These are phyloP conservation scores for Stemphylium vesicarium DNA, from an alignment of 2,329 filamentous ascomycete genomes.

Conservation along the genomic window DNA sequence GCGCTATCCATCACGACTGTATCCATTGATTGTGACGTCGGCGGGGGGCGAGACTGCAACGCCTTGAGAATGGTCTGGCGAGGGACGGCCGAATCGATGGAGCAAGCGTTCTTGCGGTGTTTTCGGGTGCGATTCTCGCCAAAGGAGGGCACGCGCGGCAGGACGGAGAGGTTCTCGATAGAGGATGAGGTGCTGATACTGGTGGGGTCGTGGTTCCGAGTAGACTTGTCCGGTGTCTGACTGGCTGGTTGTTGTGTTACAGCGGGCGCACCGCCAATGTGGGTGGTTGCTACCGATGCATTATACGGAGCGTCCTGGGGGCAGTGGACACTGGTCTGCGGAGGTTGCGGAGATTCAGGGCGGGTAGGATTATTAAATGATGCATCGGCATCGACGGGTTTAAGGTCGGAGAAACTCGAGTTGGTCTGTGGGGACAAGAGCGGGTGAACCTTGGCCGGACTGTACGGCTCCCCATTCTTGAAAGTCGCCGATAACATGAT, in stretches of 20 bases:
- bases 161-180: conserved; percentile 44
- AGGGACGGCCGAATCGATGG: conserved; percentile 69
- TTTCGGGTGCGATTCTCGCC: conserved; percentile 45
- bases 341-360: conserved; percentile 36
- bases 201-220: conserved; percentile 26
- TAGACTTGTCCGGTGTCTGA: conserved; percentile 36
- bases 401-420: conserved; percentile 41
- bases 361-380: conserved; percentile 35
- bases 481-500: conserved; percentile 32
- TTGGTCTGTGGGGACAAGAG: conserved; percentile 42
- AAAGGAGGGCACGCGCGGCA: conserved; percentile 45
- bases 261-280: conserved; percentile 37
- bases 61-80: conserved; percentile 85
- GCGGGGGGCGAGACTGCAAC: conserved; percentile 67
- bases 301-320: conserved; percentile 30
- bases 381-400: conserved; percentile 37
- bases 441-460: conserved; percentile 44
- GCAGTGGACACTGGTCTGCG: conserved; percentile 33
- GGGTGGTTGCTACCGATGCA: conserved; percentile 39
- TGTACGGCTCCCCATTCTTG: conserved; percentile 42
- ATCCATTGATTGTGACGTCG: conserved; percentile 65
- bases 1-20: conserved; percentile 62
- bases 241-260: conserved; percentile 22
- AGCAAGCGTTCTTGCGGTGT: conserved; percentile 53
- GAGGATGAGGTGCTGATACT: conserved; percentile 41